phyloP scores from a whole-genome alignment of 192 early-diverging fungal species.

The Podila verticillata region DNA sequence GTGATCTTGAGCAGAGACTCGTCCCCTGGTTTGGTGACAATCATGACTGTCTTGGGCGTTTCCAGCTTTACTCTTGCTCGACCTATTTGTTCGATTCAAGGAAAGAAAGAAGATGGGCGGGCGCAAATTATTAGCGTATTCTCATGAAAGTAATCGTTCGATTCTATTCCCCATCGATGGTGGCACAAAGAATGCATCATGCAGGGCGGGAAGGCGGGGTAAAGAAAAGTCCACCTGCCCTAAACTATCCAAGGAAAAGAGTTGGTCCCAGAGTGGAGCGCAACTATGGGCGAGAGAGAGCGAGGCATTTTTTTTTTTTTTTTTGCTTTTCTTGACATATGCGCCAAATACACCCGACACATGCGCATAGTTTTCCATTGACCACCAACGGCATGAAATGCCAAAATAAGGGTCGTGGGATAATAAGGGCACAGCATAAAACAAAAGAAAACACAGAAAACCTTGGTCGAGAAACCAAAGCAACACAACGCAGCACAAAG shows the following conservation, averaged over 20 bases:
- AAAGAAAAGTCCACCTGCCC: not conserved
- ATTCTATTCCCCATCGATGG: too few species aligned
- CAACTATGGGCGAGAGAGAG: too few species aligned
- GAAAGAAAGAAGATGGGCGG: not conserved
- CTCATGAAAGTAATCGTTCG: too few species aligned
- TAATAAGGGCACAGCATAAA: too few species aligned
- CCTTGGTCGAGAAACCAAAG: too few species aligned
- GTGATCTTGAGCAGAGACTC: slow-evolving; percentile 70
- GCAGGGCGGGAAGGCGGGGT: not conserved
- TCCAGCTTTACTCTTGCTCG: slow-evolving; percentile 56
- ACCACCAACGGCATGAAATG: not conserved
- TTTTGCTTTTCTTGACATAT: not conserved
- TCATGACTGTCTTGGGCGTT: slow-evolving; percentile 68
- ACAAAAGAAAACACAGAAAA: too few species aligned
- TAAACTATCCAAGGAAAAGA: too few species aligned
- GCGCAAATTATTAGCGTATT: not conserved
- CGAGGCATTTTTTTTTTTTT: not conserved
- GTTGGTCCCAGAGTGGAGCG: too few species aligned
- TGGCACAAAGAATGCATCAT: too few species aligned
- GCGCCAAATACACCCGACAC: too few species aligned
- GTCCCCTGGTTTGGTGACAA: slow-evolving; percentile 83
- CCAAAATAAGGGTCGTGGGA: not conserved
- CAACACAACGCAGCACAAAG: too few species aligned
- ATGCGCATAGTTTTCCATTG: not conserved
- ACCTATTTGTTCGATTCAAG: slow-evolving; percentile 11